Percentiles rank a stretch among this genome's conserved stretches.
These are phyloP conservation scores for Micractinium conductrix DNA, from an alignment of 139 green algal species.

Conservation along the genomic window DNA sequence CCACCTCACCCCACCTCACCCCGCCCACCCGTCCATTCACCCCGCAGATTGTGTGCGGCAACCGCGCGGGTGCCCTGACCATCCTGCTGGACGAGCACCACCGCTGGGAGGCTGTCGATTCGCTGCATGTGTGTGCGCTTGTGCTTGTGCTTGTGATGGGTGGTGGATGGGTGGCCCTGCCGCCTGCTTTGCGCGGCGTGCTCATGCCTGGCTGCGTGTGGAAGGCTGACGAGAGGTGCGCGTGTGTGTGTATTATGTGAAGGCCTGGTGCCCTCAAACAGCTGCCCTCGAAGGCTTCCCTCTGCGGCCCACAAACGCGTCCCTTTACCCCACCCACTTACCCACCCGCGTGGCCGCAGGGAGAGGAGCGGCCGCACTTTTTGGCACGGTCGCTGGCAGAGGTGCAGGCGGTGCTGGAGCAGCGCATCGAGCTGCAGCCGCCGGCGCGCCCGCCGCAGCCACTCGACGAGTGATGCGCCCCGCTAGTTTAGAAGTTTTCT, in stretches of 20 bases:
- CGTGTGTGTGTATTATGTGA: too few relatives aligned
- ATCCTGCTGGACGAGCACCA: conserved; percentile 70
- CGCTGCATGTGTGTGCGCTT: too few relatives aligned
- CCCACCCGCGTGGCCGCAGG: too few relatives aligned
- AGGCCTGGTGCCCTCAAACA: too few relatives aligned
- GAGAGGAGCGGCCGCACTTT: conserved; percentile 64
- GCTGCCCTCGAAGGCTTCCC: too few relatives aligned
- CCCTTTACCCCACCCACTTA: too few relatives aligned
- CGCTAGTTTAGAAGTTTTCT: neutral
- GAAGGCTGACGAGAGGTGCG: too few relatives aligned
- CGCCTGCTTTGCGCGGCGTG: too few relatives aligned
- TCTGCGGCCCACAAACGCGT: too few relatives aligned
- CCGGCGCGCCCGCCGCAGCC: conserved; percentile 4
- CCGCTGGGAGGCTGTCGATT: conserved; percentile 10
- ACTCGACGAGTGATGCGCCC: neutral
- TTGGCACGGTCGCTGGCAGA: conserved; percentile 57
- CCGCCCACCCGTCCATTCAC: neutral
- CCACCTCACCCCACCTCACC: neutral
- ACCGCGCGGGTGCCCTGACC: conserved; percentile 75
- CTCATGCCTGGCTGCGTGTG: too few relatives aligned
- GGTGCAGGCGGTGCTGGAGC: conserved; percentile 56
- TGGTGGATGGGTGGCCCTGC: too few relatives aligned
- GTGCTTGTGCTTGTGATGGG: too few relatives aligned
- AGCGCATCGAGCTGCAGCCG: conserved; percentile 44
- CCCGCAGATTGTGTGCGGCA: conserved; percentile 75